Evolutionary conservation across 129 eudicot genomes (phyloP).

Genomic region (Daucus carota): DH1_v3.0 NC_030381.2:2645001-2645500

Average conservation of each 20-base stretch:
- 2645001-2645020: too few species aligned
- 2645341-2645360: not conserved
- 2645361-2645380: not conserved
- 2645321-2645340: not conserved
- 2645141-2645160: not conserved
- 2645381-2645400: not conserved
- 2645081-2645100: not conserved
- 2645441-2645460: not conserved
- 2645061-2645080: not conserved
- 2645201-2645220: too few species aligned
- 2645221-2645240: too few species aligned
- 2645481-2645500: not conserved
- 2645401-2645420: not conserved
- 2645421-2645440: slow-evolving; percentile 1
- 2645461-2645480: slow-evolving; percentile 3
- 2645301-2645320: not conserved
- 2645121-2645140: not conserved
- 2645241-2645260: too few species aligned
- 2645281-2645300: too few species aligned
- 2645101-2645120: too few species aligned
- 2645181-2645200: not conserved
- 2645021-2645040: too few species aligned
- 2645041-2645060: too few species aligned
- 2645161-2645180: not conserved
- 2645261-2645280: too few species aligned